phyloP scores from a whole-genome alignment of 139 green algal species.

The Desmodesmus armatus region DNA sequence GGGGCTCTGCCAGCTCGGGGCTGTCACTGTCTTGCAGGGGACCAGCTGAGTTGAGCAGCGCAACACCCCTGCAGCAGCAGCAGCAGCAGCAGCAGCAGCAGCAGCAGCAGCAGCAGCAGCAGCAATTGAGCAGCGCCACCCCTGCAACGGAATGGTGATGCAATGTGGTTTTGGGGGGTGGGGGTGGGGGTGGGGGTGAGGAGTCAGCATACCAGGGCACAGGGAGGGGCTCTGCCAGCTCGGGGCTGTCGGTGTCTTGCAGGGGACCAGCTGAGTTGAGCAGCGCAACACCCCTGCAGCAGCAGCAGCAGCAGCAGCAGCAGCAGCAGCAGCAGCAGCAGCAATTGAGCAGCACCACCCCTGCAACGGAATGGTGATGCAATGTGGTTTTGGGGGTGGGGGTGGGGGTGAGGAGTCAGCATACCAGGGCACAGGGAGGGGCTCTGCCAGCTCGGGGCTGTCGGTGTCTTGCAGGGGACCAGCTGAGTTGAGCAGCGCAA shows the following conservation, averaged over 20 bases:
- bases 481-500: neutral
- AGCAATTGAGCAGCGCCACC: neutral
- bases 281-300: conserved; percentile 35
- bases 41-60: conserved; percentile 45
- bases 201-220: conserved; percentile 26
- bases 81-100: neutral
- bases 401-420: neutral
- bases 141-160: no score
- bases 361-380: no score
- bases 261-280: conserved; percentile 46
- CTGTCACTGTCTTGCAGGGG: conserved; percentile 18
- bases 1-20: conserved; percentile 37
- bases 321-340: no score
- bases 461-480: conserved; percentile 1
- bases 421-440: conserved; percentile 32
- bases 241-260: conserved; percentile 14
- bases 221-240: conserved; percentile 31
- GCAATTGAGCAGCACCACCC: neutral
- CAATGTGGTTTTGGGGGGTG: neutral
- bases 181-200: neutral
- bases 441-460: conserved; percentile 34
- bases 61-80: conserved; percentile 19
- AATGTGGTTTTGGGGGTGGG: neutral
- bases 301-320: neutral
- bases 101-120: neutral